Conservation (phyloP, 2,329 filamentous ascomycete genomes). For the Pyrenophora seminiperda region DNA sequence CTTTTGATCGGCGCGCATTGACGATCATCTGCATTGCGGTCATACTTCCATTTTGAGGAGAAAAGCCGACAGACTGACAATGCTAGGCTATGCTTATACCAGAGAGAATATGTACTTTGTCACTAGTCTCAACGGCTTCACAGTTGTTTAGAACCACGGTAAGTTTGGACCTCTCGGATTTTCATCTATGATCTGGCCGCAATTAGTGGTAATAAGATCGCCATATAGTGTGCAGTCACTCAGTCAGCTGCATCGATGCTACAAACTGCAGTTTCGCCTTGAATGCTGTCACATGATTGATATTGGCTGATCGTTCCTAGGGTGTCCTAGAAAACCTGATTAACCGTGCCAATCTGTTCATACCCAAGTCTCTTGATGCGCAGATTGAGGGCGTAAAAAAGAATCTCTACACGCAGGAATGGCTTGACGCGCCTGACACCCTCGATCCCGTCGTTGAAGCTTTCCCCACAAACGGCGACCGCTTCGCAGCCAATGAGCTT, state of each 20-base stretch:
- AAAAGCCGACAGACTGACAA: not conserved
- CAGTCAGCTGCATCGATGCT: no score
- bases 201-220: not conserved
- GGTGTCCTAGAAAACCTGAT: slow-evolving; percentile 67
- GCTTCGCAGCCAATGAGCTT: slow-evolving; percentile 80
- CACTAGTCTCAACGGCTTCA: slow-evolving; percentile 57
- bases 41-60: not conserved
- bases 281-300: not conserved
- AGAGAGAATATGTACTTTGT: slow-evolving; percentile 55
- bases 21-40: not conserved
- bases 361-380: slow-evolving; percentile 73
- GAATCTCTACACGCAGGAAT: slow-evolving; percentile 69
- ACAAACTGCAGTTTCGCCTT: no score
- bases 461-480: slow-evolving; percentile 79
- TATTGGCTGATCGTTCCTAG: slow-evolving; percentile 49
- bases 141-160: slow-evolving; percentile 54
- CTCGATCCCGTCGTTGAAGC: slow-evolving; percentile 49
- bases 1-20: not conserved
- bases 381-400: slow-evolving; percentile 68
- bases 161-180: slow-evolving; percentile 7
- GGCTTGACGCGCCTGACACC: slow-evolving; percentile 66
- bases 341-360: slow-evolving; percentile 60
- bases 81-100: slow-evolving; percentile 52
- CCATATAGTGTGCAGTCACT: no score
- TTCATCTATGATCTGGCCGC: not conserved